A percentile compares a stretch with the other conserved stretches of the same genome.
Conservation (phyloP, 768 basidiomycete genomes). For the Auricularia cornea region DNA sequence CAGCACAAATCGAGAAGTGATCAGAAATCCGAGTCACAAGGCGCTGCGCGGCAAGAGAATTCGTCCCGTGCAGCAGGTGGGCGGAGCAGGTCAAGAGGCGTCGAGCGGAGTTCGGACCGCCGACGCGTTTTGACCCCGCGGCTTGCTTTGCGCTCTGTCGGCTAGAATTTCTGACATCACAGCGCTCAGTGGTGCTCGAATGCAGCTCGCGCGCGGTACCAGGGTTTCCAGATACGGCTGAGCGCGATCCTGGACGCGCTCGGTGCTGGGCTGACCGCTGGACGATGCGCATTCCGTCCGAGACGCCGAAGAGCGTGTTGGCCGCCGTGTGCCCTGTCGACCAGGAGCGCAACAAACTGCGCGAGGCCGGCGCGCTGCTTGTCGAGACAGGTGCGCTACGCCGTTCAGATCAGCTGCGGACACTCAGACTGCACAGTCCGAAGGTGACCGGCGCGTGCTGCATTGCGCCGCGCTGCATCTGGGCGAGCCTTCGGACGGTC, state of each 20-base stretch:
- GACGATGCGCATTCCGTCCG: slow-evolving; percentile 36
- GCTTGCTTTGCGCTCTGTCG: no score
- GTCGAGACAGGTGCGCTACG: no score
- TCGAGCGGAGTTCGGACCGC: no score
- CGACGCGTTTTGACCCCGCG: no score
- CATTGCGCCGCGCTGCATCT: neutral
- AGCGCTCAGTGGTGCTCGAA: no score
- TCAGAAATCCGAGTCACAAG: no score
- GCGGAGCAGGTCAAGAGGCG: no score
- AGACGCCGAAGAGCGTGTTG: neutral
- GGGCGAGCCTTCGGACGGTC: neutral
- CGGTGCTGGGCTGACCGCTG: no score
- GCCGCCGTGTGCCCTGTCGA: slow-evolving; percentile 24
- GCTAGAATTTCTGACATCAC: no score
- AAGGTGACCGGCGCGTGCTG: neutral
- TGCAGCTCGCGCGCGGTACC: slow-evolving; percentile 31
- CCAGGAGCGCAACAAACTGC: slow-evolving; percentile 43
- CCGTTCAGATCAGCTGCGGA: slow-evolving; percentile 7
- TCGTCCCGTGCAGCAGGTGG: no score
- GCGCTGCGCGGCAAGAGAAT: no score
- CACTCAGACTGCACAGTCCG: neutral
- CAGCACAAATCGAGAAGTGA: no score
- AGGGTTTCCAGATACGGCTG: slow-evolving; percentile 40
- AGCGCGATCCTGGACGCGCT: slow-evolving; percentile 40
- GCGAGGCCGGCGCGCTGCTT: slow-evolving; percentile 42